Base-by-base conservation (phyloP, 139 green algal species). In the Chlamydomonas sp. region DNA sequence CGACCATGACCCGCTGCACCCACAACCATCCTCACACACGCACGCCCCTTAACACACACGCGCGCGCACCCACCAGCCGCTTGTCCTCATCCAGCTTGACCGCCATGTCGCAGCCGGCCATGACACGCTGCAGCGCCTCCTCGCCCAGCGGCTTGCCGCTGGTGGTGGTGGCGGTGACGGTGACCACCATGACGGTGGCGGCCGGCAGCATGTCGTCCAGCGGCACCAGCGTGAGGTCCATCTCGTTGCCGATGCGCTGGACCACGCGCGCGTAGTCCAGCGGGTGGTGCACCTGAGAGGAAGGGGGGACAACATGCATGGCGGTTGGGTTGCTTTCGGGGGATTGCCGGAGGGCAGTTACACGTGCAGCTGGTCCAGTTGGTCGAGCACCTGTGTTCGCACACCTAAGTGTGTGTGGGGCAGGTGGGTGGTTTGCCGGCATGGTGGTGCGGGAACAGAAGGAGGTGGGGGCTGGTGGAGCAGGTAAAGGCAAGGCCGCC, bases 181-280 rank as follows among this genome's bases (percentile, higher is more conserved):
- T 92, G 18, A 91, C 78, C 63, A 99, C 98, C 98, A 99, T 99
- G n/a, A 97, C 97, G 10, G 97, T 95, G 64, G 96, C 89, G 12
- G 92, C 92, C 63, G 90, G 92, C 82, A 94, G 86, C 58, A 97
- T 90, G 85, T 96, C 95, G 8, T 94, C 90, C 68, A 93, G 89
- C 7, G 88, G 72, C 61, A 94, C 88, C 62, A 92, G 77, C 5
- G 92, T 95, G 49, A 95, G 84, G 80, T 95, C 93, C 93, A 96
- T 97, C 87, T 99, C 96, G 91, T 99, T 99, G 85, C 94, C 95
- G 49, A 96, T 93, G 59, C 89, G 92, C 77, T 96, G 88, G 3
- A 99, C 97, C 77, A 99, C 97, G 16, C 95, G 93, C 7, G 98
- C 96, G 81, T 99, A 99, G 69, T 99, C 97, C 12, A 98, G 89